Base-by-base conservation (phyloP, 1,284 basidiomycete genomes). In the Mycosarcoma maydis region DNA sequence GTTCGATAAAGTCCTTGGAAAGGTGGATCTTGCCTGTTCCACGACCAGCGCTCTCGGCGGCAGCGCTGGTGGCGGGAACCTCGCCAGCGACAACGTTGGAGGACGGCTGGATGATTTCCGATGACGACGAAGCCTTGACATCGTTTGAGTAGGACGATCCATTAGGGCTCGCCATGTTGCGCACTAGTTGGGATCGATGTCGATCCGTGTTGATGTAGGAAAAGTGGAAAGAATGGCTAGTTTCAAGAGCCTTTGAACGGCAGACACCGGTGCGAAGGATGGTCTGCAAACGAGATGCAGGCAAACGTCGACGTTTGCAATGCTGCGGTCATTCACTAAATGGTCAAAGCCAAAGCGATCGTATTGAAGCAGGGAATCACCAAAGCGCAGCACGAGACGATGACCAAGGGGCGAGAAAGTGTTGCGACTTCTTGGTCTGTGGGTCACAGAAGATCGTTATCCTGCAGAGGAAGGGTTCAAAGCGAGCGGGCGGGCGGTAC, bases 241-340 rank as follows among this genome's bases (percentile, higher is more conserved):
- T 14, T 42, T 49, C 41, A 61, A 39, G 59, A 61, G 16, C 52
- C 59, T 50, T 50, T 61, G 43, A 61, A 61, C 16, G 59, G 59
- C 52, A 61, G 59, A 51, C 43, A 50, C 52, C 59, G 52, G 19
- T 19, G 33, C 14, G 59, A 61, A 7, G 59, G 59, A 47, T 61
- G 59, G 41, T 55, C 52, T 50, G 46, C 59, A 23, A 61, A 61
- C 20, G 51, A 20, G 23, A 50, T 41, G 47, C 37, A 51, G 32
- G 59, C 59, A 61, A 61, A 61, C 59, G 59, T 54, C 32, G 59
- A 61, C 20, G 52, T 61, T 51, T 61, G 59, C 59, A 43, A 43
- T 26, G 52, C 47, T 55, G 43, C 59, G 59, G 29, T 61, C 52
- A 61, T 61, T 61, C 59, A 61, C 59, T 61, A 61, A 61, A 45